Evolutionary conservation across 805 yeast genomes (phyloP).

Genomic region (Sungouiella thailandica): DNA sequence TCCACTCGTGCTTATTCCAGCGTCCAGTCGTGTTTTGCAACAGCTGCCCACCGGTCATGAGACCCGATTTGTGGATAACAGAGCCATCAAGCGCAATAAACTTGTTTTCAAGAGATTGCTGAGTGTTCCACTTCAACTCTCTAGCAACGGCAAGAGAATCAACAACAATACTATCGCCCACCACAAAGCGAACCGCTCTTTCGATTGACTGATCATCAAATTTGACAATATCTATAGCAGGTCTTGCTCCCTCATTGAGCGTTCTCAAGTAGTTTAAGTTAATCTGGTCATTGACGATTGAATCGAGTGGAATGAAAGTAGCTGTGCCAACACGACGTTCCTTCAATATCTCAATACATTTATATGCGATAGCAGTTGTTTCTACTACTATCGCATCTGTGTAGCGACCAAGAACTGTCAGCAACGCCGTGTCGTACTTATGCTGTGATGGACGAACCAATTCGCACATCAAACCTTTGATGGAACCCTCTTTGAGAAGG

Average conservation of each 20-base stretch:
- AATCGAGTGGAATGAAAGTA: constrained; percentile 83
- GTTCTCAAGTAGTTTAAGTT: constrained; percentile 52
- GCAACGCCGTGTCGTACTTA: constrained; percentile 68
- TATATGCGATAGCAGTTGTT: constrained; percentile 57
- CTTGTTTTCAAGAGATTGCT: constrained; percentile 45
- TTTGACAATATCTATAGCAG: constrained; percentile 70
- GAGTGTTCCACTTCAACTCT: constrained; percentile 55
- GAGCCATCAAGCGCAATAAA: constrained; percentile 82
- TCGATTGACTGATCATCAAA: constrained; percentile 61
- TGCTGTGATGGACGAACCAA: constrained; percentile 71
- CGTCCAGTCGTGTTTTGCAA: constrained; percentile 37
- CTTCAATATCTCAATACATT: constrained; percentile 73
- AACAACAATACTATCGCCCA: constrained; percentile 76
- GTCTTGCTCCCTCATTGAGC: constrained; percentile 49
- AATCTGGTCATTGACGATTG: constrained; percentile 51
- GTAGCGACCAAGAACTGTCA: constrained; percentile 72
- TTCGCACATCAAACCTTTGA: constrained; percentile 75
- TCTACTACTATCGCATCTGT: constrained; percentile 85
- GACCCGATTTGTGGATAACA: constrained; percentile 75
- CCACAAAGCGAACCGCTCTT: constrained; percentile 72
- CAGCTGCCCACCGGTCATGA: constrained; percentile 86
- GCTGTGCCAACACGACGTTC: constrained; percentile 83
- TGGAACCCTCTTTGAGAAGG: constrained; percentile 69
- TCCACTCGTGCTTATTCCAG: constrained; percentile 73
- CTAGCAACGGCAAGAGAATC: constrained; percentile 68